Conservation (phyloP, 2,329 filamentous ascomycete genomes). For the Chrysoporthe austroafricana region DNA sequence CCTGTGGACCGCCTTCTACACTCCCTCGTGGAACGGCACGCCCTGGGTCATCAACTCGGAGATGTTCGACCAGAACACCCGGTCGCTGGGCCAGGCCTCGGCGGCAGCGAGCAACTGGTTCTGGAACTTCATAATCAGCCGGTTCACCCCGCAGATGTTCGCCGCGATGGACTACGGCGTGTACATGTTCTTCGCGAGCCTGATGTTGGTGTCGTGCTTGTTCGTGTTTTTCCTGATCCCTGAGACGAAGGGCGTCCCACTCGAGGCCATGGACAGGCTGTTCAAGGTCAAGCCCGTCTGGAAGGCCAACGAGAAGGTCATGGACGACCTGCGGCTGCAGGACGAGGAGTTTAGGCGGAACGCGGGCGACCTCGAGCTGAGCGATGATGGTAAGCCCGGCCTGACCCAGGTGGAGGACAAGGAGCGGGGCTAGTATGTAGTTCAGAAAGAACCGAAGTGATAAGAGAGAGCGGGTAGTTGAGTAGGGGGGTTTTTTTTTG, state of each 20-base stretch:
- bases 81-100: slow-evolving; percentile 71
- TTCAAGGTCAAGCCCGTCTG: slow-evolving; percentile 55
- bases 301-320: slow-evolving; percentile 48
- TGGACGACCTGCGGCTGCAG: slow-evolving; percentile 46
- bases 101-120: slow-evolving; percentile 76
- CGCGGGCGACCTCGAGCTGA: slow-evolving; percentile 28
- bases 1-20: slow-evolving; percentile 74
- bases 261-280: slow-evolving; percentile 67
- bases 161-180: slow-evolving; percentile 63
- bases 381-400: slow-evolving; percentile 35
- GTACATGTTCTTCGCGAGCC: slow-evolving; percentile 69
- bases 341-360: slow-evolving; percentile 42
- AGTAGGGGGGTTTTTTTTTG: neutral
- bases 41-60: slow-evolving; percentile 78
- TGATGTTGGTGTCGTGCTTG: slow-evolving; percentile 61
- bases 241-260: slow-evolving; percentile 67
- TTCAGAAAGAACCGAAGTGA: neutral
- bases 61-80: slow-evolving; percentile 74
- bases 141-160: slow-evolving; percentile 71
- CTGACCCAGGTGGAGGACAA: slow-evolving; percentile 35
- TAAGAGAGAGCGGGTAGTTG: no score
- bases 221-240: slow-evolving; percentile 68
- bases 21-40: slow-evolving; percentile 72
- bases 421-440: slow-evolving; percentile 16
- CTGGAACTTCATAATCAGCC: slow-evolving; percentile 70